Conservation (phyloP, 352 stramenopile genomes). For the Phytopythium ostracodes region DNA sequence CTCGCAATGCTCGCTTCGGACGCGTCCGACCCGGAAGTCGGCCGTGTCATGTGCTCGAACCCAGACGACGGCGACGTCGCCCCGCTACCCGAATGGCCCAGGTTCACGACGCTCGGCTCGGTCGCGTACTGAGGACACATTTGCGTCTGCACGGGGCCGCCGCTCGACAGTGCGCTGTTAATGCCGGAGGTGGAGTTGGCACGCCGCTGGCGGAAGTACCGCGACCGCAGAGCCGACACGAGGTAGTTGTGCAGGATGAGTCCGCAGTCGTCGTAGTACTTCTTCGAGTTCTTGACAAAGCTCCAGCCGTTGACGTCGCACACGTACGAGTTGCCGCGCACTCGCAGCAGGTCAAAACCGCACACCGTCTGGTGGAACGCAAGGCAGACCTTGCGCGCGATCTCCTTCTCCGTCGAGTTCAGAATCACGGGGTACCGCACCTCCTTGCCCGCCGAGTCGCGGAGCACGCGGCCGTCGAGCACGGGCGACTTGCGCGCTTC, state of each 20-base stretch:
- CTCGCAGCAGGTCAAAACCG: constrained; percentile 98
- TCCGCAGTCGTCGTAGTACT: constrained; percentile 99
- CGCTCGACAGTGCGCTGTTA: constrained; percentile 17
- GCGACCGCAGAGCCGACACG: constrained; percentile 70
- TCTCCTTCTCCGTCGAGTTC: constrained; percentile 98
- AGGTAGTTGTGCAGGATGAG: constrained; percentile 93
- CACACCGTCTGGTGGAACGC: constrained; percentile 99
- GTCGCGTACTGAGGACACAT: constrained; percentile 83
- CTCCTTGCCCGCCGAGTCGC: constrained; percentile 97
- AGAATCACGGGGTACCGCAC: constrained; percentile 99
- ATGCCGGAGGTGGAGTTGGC: constrained; percentile 38
- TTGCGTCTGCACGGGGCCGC: constrained; percentile 27
- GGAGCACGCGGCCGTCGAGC: constrained; percentile 92
- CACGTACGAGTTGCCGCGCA: constrained; percentile 92
- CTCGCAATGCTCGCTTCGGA: constrained; percentile 71
- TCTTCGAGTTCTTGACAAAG: constrained; percentile 98
- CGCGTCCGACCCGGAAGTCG: constrained; percentile 60
- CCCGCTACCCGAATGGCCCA: constrained; percentile 11
- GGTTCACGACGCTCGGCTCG: constrained; percentile 30
- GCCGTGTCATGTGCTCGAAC: constrained; percentile 32
- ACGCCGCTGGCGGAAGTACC: constrained; percentile 71
- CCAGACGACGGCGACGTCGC: constrained; percentile 15
- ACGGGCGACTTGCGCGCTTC: constrained; percentile 98
- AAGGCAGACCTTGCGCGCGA: constrained; percentile 91
- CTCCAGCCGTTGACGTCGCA: constrained; percentile 99